Base-by-base conservation (phyloP, 2,329 filamentous ascomycete genomes). In the Cladorrhinum sp. region DNA sequence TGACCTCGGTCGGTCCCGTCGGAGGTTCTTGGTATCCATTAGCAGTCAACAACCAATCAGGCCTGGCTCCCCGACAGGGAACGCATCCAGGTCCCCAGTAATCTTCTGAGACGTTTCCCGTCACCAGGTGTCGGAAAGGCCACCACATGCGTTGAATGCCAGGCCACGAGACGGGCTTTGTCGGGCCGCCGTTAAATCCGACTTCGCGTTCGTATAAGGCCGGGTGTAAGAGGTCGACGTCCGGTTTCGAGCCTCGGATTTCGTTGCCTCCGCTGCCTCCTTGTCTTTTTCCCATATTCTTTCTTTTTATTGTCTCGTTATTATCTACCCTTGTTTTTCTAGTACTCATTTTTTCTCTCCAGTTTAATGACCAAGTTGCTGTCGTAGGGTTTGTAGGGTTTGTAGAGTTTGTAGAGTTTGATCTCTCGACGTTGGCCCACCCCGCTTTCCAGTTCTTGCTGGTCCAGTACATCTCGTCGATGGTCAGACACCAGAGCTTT, bases 381-480 rank as follows among this genome's bases (percentile, higher is more conserved):
- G 6, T 13, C 29, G 29, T 20, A 8, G 41, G 5, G 5, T 6
- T 48, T 48, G 41, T 48, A 6, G 13, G 6, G 5, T 48, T 48
- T 20, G 41, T 48, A 9, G 41, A 6, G 8, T 7, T n/a, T 24
- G 23, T 23, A 9, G 24, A 24, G 5, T 36, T 55, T 22, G n/a
- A 5, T 18, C 32, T 41, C 13, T 36, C 53, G 16, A 62, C 57
- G 3, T 52, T 50, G 1, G 63, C 59, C 63, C 63, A 65, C 2
- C 63, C 63, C 3, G 22, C 16, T 1, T 32, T 45, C 63, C 63
- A 65, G 18, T 51, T 62, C 22, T 9, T 55, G 12, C 59, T 62
- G n/a, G 50, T 57, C 63, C 63, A 65, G 57, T 65, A 65, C 22
- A 65, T 62, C 59, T 65, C 63, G 38, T 65, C 63, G 29, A 65